Base-by-base conservation (phyloP, 805 yeast genomes). In the Saccharomyces jurei region DNA sequence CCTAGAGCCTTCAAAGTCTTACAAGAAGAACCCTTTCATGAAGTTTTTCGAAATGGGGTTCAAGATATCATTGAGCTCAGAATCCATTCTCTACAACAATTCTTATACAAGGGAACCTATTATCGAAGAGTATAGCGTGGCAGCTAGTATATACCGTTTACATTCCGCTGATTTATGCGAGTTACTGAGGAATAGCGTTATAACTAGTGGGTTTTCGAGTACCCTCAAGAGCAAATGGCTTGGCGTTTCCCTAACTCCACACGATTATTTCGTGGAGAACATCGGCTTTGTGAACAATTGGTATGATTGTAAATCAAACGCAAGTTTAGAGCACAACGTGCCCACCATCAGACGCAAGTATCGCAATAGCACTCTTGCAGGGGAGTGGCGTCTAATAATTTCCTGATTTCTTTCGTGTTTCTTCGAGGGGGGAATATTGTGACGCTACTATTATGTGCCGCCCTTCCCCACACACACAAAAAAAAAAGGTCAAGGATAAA, bases 81-180 rank as follows among this genome's bases (percentile, higher is more conserved):
- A 60, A 31, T 68, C 71, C 0, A 60, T 67, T 2, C 57, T 68
- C 9, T 63, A 58, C 52, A 68, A 67, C 52, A 63, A 64, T 26
- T 68, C 71, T 1, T 68, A 67, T 52, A 68, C 72, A 1, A 49
- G 53, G 46, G 72, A 68, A 49, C 72, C 72, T 1, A 56, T 66
- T 8, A 64, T 68, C 22, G 72, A 68, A 54, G 72, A 68, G 46
- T 68, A 65, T 48, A 67, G 72, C 53, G 70, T 68, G 8, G 72
- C 72, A 2, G 72, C 72, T 1, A 67, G 70, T 52, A 68, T 68
- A 13, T 63, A 67, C 50, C 48, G 65, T 14, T 50, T 68, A 27
- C 64, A 62, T 50, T 67, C 70, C 1, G 70, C 71, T 5, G 72
- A 68, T 53, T 49, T 68, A 17, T 68, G 70, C 50, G 72, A 68